Percentiles rank a stretch among this genome's conserved stretches.
Conservation (phyloP, 257 asterid species). For the Solanum bukasovii region DNA sequence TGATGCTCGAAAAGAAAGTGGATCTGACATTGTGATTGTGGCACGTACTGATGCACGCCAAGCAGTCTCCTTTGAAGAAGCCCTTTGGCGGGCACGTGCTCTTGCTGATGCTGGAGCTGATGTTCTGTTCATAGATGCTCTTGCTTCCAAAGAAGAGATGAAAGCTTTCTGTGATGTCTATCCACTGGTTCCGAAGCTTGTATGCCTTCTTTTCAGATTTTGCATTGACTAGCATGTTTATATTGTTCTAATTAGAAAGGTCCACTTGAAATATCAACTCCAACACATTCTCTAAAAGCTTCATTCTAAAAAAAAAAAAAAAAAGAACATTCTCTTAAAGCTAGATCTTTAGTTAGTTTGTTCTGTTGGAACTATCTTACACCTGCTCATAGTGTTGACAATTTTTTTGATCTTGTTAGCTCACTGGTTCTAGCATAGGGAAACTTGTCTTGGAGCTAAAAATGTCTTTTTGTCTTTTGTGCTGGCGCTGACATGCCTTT, state of each 20-base stretch:
- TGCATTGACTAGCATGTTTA: not conserved
- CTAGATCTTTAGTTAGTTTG: not conserved
- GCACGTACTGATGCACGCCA: slow-evolving; percentile 98
- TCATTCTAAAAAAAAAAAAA: not conserved
- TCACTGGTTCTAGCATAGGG: not conserved
- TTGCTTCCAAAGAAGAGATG: slow-evolving; percentile 90
- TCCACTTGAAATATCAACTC: not conserved
- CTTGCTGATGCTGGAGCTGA: slow-evolving; percentile 93
- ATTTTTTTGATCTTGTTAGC: not conserved
- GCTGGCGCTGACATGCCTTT: not conserved
- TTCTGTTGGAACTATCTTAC: not conserved
- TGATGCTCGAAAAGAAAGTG: slow-evolving; percentile 87
- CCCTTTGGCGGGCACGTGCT: slow-evolving; percentile 85
- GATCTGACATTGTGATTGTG: slow-evolving; percentile 84
- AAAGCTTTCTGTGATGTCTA: slow-evolving; percentile 66
- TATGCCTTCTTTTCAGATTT: slow-evolving; percentile 11
- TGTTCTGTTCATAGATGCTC: slow-evolving; percentile 89
- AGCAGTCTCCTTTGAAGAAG: slow-evolving; percentile 73
- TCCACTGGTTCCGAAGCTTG: slow-evolving; percentile 85
- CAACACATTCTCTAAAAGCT: not conserved
- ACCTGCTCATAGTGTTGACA: not conserved
- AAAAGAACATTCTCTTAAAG: not conserved
- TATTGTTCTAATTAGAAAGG: not conserved
- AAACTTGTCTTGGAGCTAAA: not conserved
- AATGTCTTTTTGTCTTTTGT: not conserved